Evolutionary conservation across 75 land plant species (phyloP).

Genomic region (Pinus albicaulis): DNA sequence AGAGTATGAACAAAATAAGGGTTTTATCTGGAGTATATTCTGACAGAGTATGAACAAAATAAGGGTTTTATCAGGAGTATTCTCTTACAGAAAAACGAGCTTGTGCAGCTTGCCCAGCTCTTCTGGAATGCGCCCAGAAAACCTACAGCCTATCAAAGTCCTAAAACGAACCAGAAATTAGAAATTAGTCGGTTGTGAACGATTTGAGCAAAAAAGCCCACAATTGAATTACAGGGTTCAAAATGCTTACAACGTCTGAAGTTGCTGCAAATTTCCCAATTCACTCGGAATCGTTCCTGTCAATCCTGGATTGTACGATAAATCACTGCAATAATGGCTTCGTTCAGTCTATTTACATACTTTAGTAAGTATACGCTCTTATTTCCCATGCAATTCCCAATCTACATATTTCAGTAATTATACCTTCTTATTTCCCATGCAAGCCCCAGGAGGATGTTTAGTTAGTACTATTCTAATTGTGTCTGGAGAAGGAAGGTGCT

Average conservation of each 20-base stretch:
- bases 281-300: constrained; percentile 42
- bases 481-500: no score
- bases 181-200: neutral
- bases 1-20: no score
- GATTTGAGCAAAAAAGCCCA: neutral
- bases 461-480: no score
- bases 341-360: neutral
- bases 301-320: constrained; percentile 46
- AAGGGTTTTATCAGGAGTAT: no score
- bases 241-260: constrained; percentile 44
- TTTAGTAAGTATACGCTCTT: no score
- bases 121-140: constrained; percentile 43
- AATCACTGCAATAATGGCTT: constrained; percentile 31
- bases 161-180: constrained; percentile 22
- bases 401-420: no score
- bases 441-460: no score
- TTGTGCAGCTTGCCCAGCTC: constrained; percentile 46
- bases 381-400: no score
- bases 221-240: no score
- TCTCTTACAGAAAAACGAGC: constrained; percentile 54
- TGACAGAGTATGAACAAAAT: no score
- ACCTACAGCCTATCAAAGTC: constrained; percentile 45
- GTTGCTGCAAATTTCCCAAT: constrained; percentile 29
- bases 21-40: no score
- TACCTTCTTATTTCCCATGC: no score